phyloP scores from a whole-genome alignment of 805 yeast genomes.

The Lipomyces sp. region DNA sequence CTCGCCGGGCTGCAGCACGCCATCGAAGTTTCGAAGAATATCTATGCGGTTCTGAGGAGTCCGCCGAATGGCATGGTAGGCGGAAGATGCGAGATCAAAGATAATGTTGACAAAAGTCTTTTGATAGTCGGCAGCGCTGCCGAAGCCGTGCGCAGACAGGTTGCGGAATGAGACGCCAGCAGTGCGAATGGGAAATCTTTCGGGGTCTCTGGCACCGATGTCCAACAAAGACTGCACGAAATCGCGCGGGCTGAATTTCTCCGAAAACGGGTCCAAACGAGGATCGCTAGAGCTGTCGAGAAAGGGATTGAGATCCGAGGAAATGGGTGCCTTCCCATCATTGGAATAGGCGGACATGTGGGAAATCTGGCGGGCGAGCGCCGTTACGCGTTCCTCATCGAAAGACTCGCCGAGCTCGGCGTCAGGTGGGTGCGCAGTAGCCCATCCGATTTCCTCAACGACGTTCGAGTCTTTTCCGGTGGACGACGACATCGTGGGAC shows the following conservation, averaged over 20 bases:
- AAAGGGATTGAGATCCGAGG: slow-evolving; percentile 19
- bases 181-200: slow-evolving; percentile 54
- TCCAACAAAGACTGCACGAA: slow-evolving; percentile 64
- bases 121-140: slow-evolving; percentile 64
- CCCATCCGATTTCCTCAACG: too few relatives aligned
- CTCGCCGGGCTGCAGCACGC: slow-evolving; percentile 59
- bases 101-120: slow-evolving; percentile 52
- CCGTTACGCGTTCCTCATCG: slow-evolving; percentile 22
- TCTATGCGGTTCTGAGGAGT: slow-evolving; percentile 32
- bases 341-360: slow-evolving; percentile 15
- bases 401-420: slow-evolving; percentile 6
- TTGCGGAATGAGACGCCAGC: slow-evolving; percentile 62
- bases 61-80: slow-evolving; percentile 32
- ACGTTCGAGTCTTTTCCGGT: too few relatives aligned
- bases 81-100: slow-evolving; percentile 34
- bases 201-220: slow-evolving; percentile 54
- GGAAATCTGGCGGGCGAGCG: slow-evolving; percentile 29
- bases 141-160: slow-evolving; percentile 61
- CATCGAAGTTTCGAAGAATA: slow-evolving; percentile 51
- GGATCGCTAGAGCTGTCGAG: slow-evolving; percentile 39
- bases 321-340: background rate
- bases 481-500: too few relatives aligned
- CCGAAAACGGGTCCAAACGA: slow-evolving; percentile 56
- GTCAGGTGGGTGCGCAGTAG: background rate
- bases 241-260: slow-evolving; percentile 52